Evolutionary conservation across 345 rosid genomes (phyloP).

Genomic region (Syzygium aromaticum): DNA sequence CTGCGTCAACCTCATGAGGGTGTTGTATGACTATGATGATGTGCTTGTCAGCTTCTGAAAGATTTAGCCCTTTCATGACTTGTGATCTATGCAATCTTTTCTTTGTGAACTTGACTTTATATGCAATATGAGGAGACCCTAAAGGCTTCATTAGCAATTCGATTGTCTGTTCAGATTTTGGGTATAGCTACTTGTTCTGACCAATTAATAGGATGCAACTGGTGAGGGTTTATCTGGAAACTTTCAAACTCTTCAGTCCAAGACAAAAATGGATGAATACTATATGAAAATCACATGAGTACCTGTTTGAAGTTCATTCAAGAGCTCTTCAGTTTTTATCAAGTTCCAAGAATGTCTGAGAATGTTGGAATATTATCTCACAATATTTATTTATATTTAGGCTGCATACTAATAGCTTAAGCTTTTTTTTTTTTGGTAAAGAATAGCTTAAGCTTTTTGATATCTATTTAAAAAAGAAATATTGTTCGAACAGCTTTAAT

Average conservation of each 20-base stretch:
- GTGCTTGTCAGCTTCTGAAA: not conserved
- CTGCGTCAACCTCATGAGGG: not conserved
- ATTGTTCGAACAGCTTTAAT: rapidly evolving
- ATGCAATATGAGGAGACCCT: not conserved
- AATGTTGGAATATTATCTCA: not conserved
- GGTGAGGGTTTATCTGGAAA: not conserved
- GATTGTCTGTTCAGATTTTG: not conserved
- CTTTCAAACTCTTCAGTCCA: not conserved
- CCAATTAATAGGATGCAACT: not conserved
- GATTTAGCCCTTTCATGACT: not conserved
- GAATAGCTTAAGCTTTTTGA: not conserved
- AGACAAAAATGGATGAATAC: not conserved
- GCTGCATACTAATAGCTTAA: not conserved
- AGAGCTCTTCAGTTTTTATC: not conserved
- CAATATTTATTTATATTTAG: not conserved
- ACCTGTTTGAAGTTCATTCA: not conserved
- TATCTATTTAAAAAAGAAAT: not conserved
- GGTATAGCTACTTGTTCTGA: not conserved
- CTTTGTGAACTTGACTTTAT: not conserved
- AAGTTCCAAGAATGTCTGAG: not conserved
- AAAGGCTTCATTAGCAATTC: not conserved
- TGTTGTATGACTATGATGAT: not conserved
- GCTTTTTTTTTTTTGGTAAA: not conserved
- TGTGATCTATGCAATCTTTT: not conserved
- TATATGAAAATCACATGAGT: not conserved